These are phyloP conservation scores for Stemphylium vesicarium DNA, from an alignment of 2,329 filamentous ascomycete genomes.

Conservation along the genomic window DNA sequence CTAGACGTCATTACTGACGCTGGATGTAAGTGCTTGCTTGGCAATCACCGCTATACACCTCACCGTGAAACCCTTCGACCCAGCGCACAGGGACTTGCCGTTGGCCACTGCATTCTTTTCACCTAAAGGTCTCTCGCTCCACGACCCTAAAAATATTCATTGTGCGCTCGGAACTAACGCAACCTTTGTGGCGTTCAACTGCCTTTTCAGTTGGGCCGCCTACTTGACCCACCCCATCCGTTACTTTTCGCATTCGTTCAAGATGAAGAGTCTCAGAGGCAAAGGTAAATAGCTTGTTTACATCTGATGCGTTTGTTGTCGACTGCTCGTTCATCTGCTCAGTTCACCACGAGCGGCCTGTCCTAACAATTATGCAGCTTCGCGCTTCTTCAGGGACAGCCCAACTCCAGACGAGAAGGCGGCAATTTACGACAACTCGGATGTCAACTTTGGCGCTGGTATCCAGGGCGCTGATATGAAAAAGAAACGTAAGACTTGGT, in stretches of 20 bases:
- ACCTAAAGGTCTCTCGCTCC: background rate
- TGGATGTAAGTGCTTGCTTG: background rate
- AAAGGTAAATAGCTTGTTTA: conserved; percentile 20
- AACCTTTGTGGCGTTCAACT: background rate
- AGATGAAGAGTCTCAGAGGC: conserved; percentile 27
- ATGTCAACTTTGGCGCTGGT: conserved; percentile 22
- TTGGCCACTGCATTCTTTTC: background rate
- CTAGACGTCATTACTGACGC: background rate
- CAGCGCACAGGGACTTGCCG: background rate
- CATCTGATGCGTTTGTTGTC: background rate
- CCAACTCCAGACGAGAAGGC: conserved; percentile 25
- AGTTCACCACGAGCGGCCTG: background rate
- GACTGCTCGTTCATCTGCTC: background rate
- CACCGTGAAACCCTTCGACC: conserved; percentile 1
- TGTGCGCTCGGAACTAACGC: no score
- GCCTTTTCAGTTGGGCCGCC: background rate
- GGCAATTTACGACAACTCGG: conserved; percentile 8
- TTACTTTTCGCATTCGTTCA: background rate
- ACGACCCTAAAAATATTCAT: background rate
- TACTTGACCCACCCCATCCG: background rate
- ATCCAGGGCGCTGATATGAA: conserved; percentile 15
- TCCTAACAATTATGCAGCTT: conserved; percentile 17
- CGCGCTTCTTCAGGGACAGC: conserved; percentile 28
- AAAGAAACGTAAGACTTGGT: conserved; percentile 23
- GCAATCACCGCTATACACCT: background rate